These are phyloP conservation scores for Tillandsia leiboldiana DNA, from an alignment of 176 grass and related monocot species.

Conservation along the genomic window DNA sequence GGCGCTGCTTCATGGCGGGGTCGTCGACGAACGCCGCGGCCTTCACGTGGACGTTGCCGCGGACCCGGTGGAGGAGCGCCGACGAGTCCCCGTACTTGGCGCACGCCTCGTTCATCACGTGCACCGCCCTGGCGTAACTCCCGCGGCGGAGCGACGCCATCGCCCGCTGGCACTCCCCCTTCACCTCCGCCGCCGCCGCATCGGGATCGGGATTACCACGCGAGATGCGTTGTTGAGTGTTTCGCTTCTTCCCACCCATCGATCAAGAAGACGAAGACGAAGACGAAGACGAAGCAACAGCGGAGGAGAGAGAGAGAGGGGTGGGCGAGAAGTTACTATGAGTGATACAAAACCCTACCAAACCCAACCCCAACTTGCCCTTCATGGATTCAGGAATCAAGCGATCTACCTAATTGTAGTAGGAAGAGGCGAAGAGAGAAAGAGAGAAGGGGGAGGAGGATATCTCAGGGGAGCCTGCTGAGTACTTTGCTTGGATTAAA, in stretches of 20 bases:
- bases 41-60: slow-evolving; percentile 57
- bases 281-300: slow-evolving; percentile 10
- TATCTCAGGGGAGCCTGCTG: too few species aligned
- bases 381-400: neutral
- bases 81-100: slow-evolving; percentile 33
- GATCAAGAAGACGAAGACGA: neutral
- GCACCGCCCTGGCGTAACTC: slow-evolving; percentile 50
- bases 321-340: neutral
- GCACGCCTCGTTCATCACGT: slow-evolving; percentile 52
- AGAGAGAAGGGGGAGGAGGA: neutral
- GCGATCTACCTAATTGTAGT: neutral
- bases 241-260: slow-evolving; percentile 82
- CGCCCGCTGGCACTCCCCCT: slow-evolving; percentile 56
- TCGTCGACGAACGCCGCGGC: slow-evolving; percentile 52
- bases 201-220: neutral
- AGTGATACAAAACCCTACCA: neutral
- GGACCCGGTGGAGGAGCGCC: slow-evolving; percentile 57
- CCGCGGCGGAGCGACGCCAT: slow-evolving; percentile 47
- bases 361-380: slow-evolving; percentile 2
- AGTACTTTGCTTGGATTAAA: too few species aligned
- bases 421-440: neutral
- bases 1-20: slow-evolving; percentile 40
- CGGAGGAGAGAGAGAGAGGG: slow-evolving; percentile 10
- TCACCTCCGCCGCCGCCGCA: slow-evolving; percentile 16
- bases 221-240: slow-evolving; percentile 38